A percentile compares a stretch with the other conserved stretches of the same genome.
Evolutionary conservation across 768 basidiomycete genomes (phyloP).

Genomic region (Neoboletus magnificus): DNA sequence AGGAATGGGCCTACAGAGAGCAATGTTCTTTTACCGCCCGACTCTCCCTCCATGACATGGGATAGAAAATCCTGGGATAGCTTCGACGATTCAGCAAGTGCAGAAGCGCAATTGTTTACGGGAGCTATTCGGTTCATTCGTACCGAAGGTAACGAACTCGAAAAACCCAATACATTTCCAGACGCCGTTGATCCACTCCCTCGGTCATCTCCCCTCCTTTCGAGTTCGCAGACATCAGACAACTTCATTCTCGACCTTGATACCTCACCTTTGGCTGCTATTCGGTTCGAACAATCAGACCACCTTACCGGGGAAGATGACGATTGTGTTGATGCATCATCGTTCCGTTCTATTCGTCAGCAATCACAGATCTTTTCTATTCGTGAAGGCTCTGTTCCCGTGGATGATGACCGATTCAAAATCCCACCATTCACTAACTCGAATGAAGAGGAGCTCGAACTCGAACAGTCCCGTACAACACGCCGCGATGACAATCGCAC

Average conservation of each 20-base stretch:
- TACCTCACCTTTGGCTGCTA: constrained; percentile 17
- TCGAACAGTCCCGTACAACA: background rate
- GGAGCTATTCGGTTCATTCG: background rate
- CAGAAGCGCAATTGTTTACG: background rate
- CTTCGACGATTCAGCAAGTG: constrained; percentile 4
- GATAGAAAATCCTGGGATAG: background rate
- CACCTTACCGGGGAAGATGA: background rate
- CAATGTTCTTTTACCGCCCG: background rate
- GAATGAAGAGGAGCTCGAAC: background rate
- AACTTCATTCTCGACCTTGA: constrained; percentile 21
- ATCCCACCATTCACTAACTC: background rate
- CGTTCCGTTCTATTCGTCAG: background rate
- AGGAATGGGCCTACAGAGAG: background rate
- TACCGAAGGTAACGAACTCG: background rate
- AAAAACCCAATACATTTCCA: background rate
- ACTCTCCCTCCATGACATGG: background rate
- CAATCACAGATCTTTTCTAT: background rate
- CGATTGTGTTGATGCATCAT: background rate
- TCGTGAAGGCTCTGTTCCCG: background rate
- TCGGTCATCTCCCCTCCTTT: constrained; percentile 23
- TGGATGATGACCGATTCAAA: background rate
- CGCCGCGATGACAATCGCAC: background rate
- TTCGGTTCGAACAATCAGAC: background rate
- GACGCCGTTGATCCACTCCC: constrained; percentile 8
- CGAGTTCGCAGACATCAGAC: constrained; percentile 13